These are phyloP conservation scores for Hansenula anomala DNA, from an alignment of 1,139 yeast species.

Conservation along the genomic window DNA sequence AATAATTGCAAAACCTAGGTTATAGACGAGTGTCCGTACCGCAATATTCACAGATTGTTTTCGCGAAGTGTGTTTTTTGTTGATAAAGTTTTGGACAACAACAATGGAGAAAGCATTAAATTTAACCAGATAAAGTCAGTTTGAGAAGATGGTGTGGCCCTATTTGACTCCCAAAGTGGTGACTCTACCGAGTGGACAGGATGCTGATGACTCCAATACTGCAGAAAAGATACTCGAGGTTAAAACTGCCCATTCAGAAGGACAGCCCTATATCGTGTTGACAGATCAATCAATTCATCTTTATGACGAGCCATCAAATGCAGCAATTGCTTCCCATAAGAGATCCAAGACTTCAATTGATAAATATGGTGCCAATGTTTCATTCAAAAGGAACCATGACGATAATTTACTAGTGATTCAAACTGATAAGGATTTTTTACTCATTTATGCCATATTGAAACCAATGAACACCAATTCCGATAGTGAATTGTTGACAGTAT, in stretches of 20 bases:
- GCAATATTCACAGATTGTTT: too few relatives aligned
- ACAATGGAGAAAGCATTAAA: background rate
- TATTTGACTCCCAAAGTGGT: slow-evolving; percentile 12
- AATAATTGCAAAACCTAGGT: too few relatives aligned
- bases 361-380: slow-evolving; percentile 28
- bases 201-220: too few relatives aligned
- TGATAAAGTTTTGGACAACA: too few relatives aligned
- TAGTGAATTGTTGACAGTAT: slow-evolving; percentile 37
- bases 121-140: background rate
- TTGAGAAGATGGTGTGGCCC: slow-evolving; percentile 18
- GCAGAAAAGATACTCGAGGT: slow-evolving; percentile 38
- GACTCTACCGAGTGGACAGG: slow-evolving; percentile 20
- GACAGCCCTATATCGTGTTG: slow-evolving; percentile 38
- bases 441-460: slow-evolving; percentile 26
- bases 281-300: slow-evolving; percentile 28
- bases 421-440: slow-evolving; percentile 28
- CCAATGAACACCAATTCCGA: slow-evolving; percentile 17
- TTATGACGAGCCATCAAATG: slow-evolving; percentile 26
- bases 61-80: too few relatives aligned
- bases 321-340: slow-evolving; percentile 28
- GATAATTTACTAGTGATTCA: slow-evolving; percentile 26
- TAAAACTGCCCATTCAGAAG: slow-evolving; percentile 28
- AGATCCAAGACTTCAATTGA: slow-evolving; percentile 30
- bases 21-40: too few relatives aligned
- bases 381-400: slow-evolving; percentile 22